Percentiles rank a stretch among this genome's conserved stretches.
Conservation (phyloP, 805 yeast species). For the Lachancea nothofagi region DNA sequence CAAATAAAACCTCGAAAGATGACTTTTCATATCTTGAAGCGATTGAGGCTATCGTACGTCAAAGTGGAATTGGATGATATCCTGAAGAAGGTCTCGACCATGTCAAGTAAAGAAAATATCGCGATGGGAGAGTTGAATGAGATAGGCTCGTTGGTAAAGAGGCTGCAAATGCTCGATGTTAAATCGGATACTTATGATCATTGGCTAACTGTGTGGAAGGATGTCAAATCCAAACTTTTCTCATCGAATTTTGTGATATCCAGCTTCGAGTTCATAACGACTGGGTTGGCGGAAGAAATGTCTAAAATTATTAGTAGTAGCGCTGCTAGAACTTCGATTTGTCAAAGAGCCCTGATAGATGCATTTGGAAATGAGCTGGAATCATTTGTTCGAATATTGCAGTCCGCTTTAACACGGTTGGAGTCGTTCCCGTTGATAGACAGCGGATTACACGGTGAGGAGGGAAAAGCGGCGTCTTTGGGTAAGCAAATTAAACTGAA, state of each 20-base stretch:
- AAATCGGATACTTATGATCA: slow-evolving; percentile 14
- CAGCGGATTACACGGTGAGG: slow-evolving; percentile 36
- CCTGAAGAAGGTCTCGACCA: slow-evolving; percentile 10
- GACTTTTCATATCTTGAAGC: slow-evolving; percentile 19
- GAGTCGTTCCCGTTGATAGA: slow-evolving; percentile 63
- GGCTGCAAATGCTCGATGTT: slow-evolving; percentile 20
- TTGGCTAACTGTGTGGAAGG: slow-evolving; percentile 36
- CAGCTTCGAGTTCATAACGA: slow-evolving; percentile 67
- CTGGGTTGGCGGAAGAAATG: slow-evolving; percentile 46
- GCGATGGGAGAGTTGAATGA: slow-evolving; percentile 23
- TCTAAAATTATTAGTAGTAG: slow-evolving; percentile 20
- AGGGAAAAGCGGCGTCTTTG: slow-evolving; percentile 51
- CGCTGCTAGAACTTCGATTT: slow-evolving; percentile 30
- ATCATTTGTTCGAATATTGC: slow-evolving; percentile 52
- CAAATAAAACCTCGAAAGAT: slow-evolving; percentile 24
- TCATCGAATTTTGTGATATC: slow-evolving; percentile 40
- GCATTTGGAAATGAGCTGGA: slow-evolving; percentile 35
- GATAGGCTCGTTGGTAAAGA: slow-evolving; percentile 21
- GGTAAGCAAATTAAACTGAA: slow-evolving; percentile 65
- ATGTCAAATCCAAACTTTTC: slow-evolving; percentile 35
- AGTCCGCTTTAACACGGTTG: slow-evolving; percentile 65
- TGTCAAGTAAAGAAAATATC: slow-evolving; percentile 19
- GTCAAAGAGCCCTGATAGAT: slow-evolving; percentile 42
- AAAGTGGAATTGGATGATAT: slow-evolving; percentile 9
- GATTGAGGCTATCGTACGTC: slow-evolving; percentile 12